Percentiles rank a stretch among this genome's conserved stretches.
Evolutionary conservation across 768 basidiomycete species (phyloP).

Genomic region (Tylopilus vinaceipallidus): DNA sequence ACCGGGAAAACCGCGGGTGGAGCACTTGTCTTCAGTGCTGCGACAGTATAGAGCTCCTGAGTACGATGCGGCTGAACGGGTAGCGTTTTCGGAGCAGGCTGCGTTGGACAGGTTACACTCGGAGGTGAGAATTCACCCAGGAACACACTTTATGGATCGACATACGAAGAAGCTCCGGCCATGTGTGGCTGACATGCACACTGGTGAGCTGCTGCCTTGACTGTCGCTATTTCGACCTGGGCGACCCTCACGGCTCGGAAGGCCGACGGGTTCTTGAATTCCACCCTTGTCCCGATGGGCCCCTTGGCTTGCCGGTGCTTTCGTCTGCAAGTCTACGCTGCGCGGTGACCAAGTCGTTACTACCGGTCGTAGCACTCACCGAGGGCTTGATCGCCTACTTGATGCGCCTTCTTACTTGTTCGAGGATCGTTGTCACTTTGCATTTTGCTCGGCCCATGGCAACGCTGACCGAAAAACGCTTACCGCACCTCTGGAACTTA

Average conservation of each 20-base stretch:
- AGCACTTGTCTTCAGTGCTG: conserved; percentile 90
- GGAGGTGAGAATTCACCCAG: conserved; percentile 87
- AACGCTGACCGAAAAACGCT: conserved; percentile 71
- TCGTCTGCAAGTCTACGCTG: conserved; percentile 79
- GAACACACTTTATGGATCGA: conserved; percentile 86
- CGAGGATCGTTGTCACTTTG: conserved; percentile 66
- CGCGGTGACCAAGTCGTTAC: conserved; percentile 63
- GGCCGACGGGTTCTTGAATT: conserved; percentile 86
- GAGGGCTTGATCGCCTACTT: too few relatives aligned
- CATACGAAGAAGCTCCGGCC: conserved; percentile 88
- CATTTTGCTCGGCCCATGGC: conserved; percentile 72
- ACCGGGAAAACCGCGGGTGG: conserved; percentile 93
- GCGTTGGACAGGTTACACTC: conserved; percentile 92
- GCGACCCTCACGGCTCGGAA: too few relatives aligned
- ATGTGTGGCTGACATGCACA: conserved; percentile 64
- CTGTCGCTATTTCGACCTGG: too few relatives aligned
- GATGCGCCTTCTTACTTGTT: conserved; percentile 1
- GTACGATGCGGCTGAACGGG: conserved; percentile 98
- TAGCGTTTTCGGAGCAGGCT: conserved; percentile 95
- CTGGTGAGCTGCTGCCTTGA: conserved; percentile 53
- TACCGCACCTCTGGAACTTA: conserved; percentile 79
- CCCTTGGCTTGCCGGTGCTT: conserved; percentile 70
- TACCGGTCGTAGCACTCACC: conserved; percentile 87
- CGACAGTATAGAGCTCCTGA: conserved; percentile 80
- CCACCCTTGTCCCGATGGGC: conserved; percentile 84